These are phyloP conservation scores for Wickerhamomyces chambardii DNA, from an alignment of 805 yeast species.

Conservation along the genomic window DNA sequence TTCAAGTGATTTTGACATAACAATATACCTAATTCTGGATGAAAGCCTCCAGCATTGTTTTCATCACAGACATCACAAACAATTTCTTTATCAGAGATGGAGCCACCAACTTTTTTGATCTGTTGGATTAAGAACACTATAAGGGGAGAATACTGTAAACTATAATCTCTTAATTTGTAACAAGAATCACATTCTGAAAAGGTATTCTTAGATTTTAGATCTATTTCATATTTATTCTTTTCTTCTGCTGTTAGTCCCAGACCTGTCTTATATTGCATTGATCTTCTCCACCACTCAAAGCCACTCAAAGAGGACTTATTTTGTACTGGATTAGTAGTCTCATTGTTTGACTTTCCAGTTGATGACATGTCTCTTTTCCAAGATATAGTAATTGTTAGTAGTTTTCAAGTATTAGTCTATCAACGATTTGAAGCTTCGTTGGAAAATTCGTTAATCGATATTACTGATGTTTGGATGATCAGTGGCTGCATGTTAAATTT, in stretches of 20 bases:
- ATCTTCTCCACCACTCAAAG: slow-evolving; percentile 78
- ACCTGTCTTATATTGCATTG: slow-evolving; percentile 64
- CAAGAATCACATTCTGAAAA: slow-evolving; percentile 58
- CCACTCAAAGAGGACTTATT: slow-evolving; percentile 22
- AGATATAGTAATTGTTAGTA: too few species aligned
- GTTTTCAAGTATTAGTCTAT: too few species aligned
- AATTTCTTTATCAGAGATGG: slow-evolving; percentile 41
- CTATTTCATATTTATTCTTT: slow-evolving; percentile 46
- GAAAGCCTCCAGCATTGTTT: slow-evolving; percentile 83
- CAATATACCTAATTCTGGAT: slow-evolving; percentile 81
- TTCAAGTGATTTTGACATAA: slow-evolving; percentile 71
- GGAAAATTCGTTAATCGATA: too few species aligned
- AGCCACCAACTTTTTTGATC: slow-evolving; percentile 51
- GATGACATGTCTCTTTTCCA: too few species aligned
- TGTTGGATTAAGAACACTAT: slow-evolving; percentile 84
- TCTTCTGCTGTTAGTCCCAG: slow-evolving; percentile 50
- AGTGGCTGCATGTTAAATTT: too few species aligned
- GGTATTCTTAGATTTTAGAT: slow-evolving; percentile 31
- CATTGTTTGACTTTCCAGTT: too few species aligned
- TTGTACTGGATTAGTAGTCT: too few species aligned
- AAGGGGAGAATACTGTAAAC: slow-evolving; percentile 71
- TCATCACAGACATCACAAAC: slow-evolving; percentile 82
- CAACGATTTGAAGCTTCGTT: too few species aligned
- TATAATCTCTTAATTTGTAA: slow-evolving; percentile 72
- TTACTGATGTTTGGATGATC: too few species aligned